Conservation (phyloP, 352 stramenopile genomes). For the Pythium monospermum region DNA sequence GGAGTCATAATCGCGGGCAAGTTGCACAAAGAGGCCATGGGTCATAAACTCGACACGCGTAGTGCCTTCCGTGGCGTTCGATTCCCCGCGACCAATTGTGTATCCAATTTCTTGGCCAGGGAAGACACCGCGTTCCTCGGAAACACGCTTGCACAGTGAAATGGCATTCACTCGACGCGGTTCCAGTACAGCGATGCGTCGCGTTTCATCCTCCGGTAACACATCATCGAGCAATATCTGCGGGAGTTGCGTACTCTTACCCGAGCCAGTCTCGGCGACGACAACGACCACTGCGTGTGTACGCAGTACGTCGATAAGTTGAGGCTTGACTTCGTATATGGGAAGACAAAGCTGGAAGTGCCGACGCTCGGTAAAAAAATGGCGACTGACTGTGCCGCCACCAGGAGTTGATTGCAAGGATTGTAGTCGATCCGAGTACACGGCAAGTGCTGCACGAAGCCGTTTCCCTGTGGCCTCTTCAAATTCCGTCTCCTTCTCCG, state of each 20-base stretch:
- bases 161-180: conserved; percentile 24
- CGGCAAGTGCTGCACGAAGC: background rate
- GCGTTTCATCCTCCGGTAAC: background rate
- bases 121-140: conserved; percentile 11
- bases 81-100: conserved; percentile 21
- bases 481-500: conserved; percentile 1
- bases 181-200: conserved; percentile 21
- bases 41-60: conserved; percentile 25
- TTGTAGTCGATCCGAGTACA: background rate
- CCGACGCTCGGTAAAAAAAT: background rate
- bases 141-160: conserved; percentile 17
- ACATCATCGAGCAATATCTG: conserved; percentile 27
- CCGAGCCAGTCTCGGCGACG: conserved; percentile 26
- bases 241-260: conserved; percentile 28
- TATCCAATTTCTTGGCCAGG: conserved; percentile 22
- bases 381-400: background rate
- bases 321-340: conserved; percentile 21
- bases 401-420: background rate
- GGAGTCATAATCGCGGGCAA: conserved; percentile 12
- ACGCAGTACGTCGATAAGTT: conserved; percentile 11
- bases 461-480: background rate
- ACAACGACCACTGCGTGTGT: conserved; percentile 15
- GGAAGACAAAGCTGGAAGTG: conserved; percentile 17
- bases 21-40: conserved; percentile 22
- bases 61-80: background rate